These are phyloP conservation scores for Trametes polyzona DNA, from an alignment of 1,284 basidiomycete genomes.

Conservation along the genomic window DNA sequence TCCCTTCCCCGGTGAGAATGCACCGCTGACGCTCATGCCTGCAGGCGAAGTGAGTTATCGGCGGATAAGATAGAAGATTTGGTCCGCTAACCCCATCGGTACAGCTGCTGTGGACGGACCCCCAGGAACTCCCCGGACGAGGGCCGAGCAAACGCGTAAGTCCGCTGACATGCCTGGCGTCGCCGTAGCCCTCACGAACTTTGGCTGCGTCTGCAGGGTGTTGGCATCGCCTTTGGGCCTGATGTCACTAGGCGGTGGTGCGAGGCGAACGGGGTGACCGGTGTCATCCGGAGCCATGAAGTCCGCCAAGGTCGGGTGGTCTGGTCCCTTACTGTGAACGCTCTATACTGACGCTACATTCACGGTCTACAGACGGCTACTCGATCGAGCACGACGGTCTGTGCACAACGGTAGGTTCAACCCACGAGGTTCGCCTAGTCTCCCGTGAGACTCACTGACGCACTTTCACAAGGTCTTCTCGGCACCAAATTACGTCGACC, in stretches of 20 bases:
- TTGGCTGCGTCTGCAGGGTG: constrained; percentile 60
- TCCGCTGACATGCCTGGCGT: constrained; percentile 3
- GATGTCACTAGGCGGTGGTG: constrained; percentile 92
- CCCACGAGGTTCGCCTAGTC: neutral
- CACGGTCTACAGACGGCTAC: constrained; percentile 67
- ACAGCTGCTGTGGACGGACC: constrained; percentile 91
- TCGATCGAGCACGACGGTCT: constrained; percentile 89
- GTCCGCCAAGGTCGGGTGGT: constrained; percentile 82
- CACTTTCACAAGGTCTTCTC: constrained; percentile 80
- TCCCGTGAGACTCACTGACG: too few species aligned
- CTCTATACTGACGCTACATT: constrained; percentile 1
- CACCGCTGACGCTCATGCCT: neutral
- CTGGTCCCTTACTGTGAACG: neutral
- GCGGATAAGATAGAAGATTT: neutral
- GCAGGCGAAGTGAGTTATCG: constrained; percentile 57
- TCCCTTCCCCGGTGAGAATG: neutral
- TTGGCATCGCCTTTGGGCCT: constrained; percentile 95
- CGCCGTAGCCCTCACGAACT: neutral
- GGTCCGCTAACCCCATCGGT: neutral
- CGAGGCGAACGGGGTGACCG: constrained; percentile 83
- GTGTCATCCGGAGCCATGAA: constrained; percentile 95
- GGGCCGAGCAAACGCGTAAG: constrained; percentile 93
- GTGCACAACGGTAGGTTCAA: constrained; percentile 78
- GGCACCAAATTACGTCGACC: constrained; percentile 86
- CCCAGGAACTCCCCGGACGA: constrained; percentile 88